Conservation (phyloP, 441 rosid species). For the Corymbia calophylla region DNA sequence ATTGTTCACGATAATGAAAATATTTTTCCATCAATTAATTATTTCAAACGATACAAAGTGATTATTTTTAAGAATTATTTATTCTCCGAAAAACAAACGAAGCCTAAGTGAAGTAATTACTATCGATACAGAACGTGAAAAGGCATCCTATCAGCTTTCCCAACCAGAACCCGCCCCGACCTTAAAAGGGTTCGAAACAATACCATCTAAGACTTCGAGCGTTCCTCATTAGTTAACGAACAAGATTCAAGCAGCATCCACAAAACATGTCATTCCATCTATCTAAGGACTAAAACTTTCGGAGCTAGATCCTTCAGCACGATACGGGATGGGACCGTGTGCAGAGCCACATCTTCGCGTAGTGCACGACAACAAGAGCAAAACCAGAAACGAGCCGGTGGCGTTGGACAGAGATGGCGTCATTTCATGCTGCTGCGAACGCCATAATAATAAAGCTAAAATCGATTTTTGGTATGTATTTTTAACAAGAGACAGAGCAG, state of each 20-base stretch:
- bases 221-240: background rate
- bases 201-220: background rate
- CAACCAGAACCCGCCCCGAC: background rate
- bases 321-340: background rate
- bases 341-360: background rate
- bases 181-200: background rate
- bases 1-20: too few species aligned
- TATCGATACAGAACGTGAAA: rapidly evolving
- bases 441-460: background rate
- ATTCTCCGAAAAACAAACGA: rapidly evolving
- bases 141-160: background rate
- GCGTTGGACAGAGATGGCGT: background rate
- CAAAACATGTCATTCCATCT: background rate
- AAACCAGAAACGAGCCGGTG: background rate
- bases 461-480: background rate
- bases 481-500: background rate
- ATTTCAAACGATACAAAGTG: too few species aligned
- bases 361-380: background rate
- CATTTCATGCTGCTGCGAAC: background rate
- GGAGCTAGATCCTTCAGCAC: background rate
- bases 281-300: background rate
- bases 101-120: background rate
- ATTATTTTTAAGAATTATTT: too few species aligned
- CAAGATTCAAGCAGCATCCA: background rate
- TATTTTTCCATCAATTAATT: too few species aligned